phyloP scores from a whole-genome alignment of 768 basidiomycete genomes.

The Agaricus subrufescens region DNA sequence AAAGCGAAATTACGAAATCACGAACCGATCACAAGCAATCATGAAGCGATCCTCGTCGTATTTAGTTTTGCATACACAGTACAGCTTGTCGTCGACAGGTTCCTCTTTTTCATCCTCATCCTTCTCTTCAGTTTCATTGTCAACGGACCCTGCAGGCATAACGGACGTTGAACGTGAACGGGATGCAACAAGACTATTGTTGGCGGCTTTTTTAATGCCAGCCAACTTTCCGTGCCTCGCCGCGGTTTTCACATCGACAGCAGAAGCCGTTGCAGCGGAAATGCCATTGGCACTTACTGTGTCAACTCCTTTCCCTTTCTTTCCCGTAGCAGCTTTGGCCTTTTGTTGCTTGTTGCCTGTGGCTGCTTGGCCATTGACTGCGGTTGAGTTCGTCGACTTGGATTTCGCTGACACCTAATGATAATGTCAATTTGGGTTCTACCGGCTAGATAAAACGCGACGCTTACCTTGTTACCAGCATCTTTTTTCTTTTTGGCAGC shows the following conservation, averaged over 20 bases:
- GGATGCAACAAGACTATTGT: conserved; percentile 25
- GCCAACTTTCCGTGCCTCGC: conserved; percentile 14
- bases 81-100: conserved; percentile 66
- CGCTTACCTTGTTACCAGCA: conserved; percentile 28
- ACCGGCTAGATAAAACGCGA: conserved; percentile 3
- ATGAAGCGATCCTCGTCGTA: conserved; percentile 87
- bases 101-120: conserved; percentile 43
- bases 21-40: conserved; percentile 92
- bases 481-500: conserved; percentile 39
- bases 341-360: conserved; percentile 7
- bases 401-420: conserved; percentile 12
- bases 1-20: conserved; percentile 21
- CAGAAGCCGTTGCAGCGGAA: conserved; percentile 6
- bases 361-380: conserved; percentile 16
- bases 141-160: conserved; percentile 45
- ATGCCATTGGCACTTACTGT: conserved; percentile 11
- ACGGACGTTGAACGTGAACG: conserved; percentile 71
- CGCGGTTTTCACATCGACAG: conserved; percentile 21
- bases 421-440: background rate
- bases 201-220: conserved; percentile 14
- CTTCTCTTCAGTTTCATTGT: conserved; percentile 34
- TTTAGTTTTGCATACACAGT: conserved; percentile 83
- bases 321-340: background rate
- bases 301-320: conserved; percentile 1
- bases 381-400: conserved; percentile 19